phyloP scores from a whole-genome alignment of 2,329 filamentous ascomycete genomes.

The Fusarium sp. region DNA sequence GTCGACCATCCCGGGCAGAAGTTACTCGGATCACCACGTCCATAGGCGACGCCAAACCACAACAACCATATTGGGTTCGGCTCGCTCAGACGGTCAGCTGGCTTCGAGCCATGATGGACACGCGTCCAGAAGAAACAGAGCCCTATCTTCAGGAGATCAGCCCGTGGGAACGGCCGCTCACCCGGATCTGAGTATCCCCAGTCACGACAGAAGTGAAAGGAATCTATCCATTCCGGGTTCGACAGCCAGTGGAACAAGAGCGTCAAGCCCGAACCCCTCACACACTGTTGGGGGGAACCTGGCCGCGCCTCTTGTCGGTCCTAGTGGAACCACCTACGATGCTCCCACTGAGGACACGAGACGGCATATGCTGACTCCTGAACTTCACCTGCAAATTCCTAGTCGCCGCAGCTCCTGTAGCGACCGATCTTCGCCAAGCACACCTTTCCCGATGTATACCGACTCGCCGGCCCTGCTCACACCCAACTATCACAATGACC shows the following conservation, averaged over 20 bases:
- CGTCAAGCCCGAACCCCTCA: constrained; percentile 47
- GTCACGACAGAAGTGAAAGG: constrained; percentile 34
- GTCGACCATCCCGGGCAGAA: constrained; percentile 73
- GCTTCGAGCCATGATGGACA: constrained; percentile 8
- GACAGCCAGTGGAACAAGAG: constrained; percentile 36
- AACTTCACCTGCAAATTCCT: constrained; percentile 61
- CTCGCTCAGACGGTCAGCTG: constrained; percentile 20
- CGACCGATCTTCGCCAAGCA: constrained; percentile 60
- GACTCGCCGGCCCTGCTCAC: constrained; percentile 65
- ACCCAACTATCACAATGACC: constrained; percentile 54
- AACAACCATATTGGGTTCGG: constrained; percentile 37
- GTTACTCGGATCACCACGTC: constrained; percentile 55
- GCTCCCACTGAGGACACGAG: constrained; percentile 12
- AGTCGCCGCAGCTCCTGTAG: constrained; percentile 57
- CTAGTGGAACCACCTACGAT: constrained; percentile 30
- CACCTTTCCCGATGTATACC: constrained; percentile 75
- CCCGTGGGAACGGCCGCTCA: constrained; percentile 29
- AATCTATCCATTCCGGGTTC: constrained; percentile 37
- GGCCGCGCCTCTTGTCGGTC: constrained; percentile 54
- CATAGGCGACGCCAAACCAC: constrained; percentile 45
- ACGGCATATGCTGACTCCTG: constrained; percentile 24
- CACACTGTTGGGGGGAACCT: constrained; percentile 55
- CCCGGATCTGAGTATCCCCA: constrained; percentile 37
- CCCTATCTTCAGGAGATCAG: constrained; percentile 60
- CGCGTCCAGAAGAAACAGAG: constrained; percentile 48